Percentiles rank a stretch among this genome's conserved stretches.
These are phyloP conservation scores for Paraphaeosphaeria minitans DNA, from an alignment of 2,329 filamentous ascomycete species.

Conservation along the genomic window DNA sequence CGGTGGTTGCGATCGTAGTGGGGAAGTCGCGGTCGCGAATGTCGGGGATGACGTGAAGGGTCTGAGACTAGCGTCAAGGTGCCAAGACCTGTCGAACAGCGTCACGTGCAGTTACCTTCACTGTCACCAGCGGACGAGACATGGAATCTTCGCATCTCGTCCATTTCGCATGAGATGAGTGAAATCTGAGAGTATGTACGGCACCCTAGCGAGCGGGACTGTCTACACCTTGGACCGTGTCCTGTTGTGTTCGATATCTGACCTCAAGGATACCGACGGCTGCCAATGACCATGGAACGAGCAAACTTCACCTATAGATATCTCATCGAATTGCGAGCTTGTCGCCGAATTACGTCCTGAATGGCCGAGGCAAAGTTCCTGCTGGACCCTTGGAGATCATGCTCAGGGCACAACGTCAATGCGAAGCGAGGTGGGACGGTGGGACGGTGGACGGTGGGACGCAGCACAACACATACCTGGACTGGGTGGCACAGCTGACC, in stretches of 20 bases:
- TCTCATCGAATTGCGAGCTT: background rate
- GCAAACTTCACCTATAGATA: too few species aligned
- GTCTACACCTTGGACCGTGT: too few species aligned
- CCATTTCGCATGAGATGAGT: background rate
- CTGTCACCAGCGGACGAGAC: background rate
- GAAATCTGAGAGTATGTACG: background rate
- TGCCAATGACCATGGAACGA: background rate
- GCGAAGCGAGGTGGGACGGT: background rate
- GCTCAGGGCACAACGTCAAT: background rate
- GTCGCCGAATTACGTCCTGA: background rate
- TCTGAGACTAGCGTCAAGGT: conserved; percentile 4
- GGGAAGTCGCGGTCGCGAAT: conserved; percentile 10
- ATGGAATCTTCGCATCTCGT: background rate
- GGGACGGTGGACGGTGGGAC: background rate
- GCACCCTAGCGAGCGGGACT: too few species aligned
- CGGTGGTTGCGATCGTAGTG: conserved; percentile 16
- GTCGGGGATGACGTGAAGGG: conserved; percentile 7
- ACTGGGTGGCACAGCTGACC: background rate
- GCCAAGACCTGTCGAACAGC: background rate
- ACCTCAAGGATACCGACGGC: too few species aligned
- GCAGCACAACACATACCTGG: background rate
- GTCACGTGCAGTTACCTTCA: conserved; percentile 1
- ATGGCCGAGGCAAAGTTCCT: too few species aligned
- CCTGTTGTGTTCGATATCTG: background rate
- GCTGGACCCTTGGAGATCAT: too few species aligned